A percentile compares a stretch with the other conserved stretches of the same genome.
Conservation (phyloP, 805 yeast genomes). For the Nakazawaea pomicola region DNA sequence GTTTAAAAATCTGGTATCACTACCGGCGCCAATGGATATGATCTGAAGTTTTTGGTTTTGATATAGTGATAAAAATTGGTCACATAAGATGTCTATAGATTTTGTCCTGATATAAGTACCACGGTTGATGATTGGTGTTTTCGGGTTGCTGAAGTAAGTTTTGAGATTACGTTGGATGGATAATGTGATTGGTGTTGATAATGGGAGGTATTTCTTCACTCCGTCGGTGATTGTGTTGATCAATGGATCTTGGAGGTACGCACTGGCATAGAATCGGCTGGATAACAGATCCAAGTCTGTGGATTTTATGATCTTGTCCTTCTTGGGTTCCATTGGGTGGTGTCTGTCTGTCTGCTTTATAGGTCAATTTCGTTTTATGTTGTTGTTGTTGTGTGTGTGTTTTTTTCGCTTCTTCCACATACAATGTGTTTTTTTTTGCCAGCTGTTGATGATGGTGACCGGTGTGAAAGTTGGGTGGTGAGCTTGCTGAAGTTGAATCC, state of each 20-base stretch:
- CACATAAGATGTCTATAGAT: constrained; percentile 43
- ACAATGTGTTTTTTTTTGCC: too few relatives aligned
- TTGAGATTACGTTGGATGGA: constrained; percentile 32
- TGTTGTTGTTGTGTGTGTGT: too few relatives aligned
- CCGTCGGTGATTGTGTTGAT: constrained; percentile 30
- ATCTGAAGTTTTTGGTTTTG: constrained; percentile 41
- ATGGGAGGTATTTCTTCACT: constrained; percentile 32
- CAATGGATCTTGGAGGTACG: constrained; percentile 38
- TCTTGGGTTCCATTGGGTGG: constrained; percentile 3
- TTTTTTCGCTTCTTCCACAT: too few relatives aligned
- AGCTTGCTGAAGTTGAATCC: too few relatives aligned
- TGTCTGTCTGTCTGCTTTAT: not conserved
- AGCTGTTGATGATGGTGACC: too few relatives aligned
- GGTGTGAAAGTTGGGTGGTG: too few relatives aligned
- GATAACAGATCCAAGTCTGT: constrained; percentile 74
- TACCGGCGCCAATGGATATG: constrained; percentile 75
- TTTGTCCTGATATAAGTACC: constrained; percentile 64
- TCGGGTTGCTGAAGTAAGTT: constrained; percentile 33
- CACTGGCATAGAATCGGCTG: constrained; percentile 50
- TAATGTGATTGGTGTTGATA: constrained; percentile 26
- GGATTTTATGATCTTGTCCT: constrained; percentile 11
- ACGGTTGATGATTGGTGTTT: constrained; percentile 63
- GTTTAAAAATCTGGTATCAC: constrained; percentile 64
- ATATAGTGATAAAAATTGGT: constrained; percentile 33
- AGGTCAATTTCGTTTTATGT: too few relatives aligned